phyloP scores from a whole-genome alignment of 257 asterid species.

The Linderniella brevidens region DNA sequence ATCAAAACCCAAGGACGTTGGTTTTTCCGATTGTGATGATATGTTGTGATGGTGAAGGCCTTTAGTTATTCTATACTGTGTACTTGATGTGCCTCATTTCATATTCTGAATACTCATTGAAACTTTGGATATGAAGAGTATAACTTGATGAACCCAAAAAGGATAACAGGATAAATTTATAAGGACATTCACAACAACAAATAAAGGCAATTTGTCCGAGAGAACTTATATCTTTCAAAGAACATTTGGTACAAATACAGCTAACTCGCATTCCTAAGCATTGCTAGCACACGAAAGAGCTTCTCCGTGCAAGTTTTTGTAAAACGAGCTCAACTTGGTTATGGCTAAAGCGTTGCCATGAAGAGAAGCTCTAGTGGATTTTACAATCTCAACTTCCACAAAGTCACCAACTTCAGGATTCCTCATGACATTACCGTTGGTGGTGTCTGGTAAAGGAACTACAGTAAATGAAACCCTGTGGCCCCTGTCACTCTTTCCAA shows the following conservation, averaged over 20 bases:
- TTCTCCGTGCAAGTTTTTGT: background rate
- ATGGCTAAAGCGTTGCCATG: slow-evolving; percentile 3
- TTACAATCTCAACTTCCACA: slow-evolving; percentile 2
- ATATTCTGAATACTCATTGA: no score
- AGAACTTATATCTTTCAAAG: no score
- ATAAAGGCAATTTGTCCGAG: no score
- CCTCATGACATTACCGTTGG: background rate
- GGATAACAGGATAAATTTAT: no score
- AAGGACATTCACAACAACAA: no score
- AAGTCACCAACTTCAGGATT: slow-evolving; percentile 1
- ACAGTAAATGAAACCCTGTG: slow-evolving; percentile 37
- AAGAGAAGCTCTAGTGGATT: slow-evolving; percentile 5
- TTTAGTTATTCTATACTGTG: no score
- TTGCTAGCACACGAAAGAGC: background rate
- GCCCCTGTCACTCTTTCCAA: slow-evolving; percentile 89
- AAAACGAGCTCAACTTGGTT: slow-evolving; percentile 1
- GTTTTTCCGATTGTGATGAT: slow-evolving; percentile 15
- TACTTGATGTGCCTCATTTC: background rate
- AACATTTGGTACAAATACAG: no score
- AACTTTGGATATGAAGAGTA: no score
- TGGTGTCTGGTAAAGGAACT: background rate
- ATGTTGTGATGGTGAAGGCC: slow-evolving; percentile 9
- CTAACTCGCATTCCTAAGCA: background rate
- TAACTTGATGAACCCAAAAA: no score
- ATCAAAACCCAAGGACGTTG: slow-evolving; percentile 15